phyloP scores from a whole-genome alignment of 441 rosid species.

The Erodium texanum region DNA sequence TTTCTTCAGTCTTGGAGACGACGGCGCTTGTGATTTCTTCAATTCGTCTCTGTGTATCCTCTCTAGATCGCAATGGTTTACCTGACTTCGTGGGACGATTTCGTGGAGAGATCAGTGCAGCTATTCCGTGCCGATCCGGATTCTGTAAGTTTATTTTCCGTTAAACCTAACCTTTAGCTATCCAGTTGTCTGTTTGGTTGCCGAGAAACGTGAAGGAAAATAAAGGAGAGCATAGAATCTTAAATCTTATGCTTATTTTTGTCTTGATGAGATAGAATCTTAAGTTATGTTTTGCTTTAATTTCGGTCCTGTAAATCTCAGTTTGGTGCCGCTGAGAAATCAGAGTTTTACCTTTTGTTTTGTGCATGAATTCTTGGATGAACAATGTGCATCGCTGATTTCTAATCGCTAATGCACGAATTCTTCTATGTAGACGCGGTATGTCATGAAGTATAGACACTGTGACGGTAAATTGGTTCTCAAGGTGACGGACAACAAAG shows the following conservation, averaged over 20 bases:
- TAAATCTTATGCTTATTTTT: not conserved
- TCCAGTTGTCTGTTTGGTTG: conserved; percentile 17
- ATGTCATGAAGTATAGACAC: conserved; percentile 80
- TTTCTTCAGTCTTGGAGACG: not conserved
- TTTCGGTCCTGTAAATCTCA: not conserved
- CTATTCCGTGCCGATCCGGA: conserved; percentile 81
- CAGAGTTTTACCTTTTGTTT: not conserved
- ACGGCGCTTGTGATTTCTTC: not conserved
- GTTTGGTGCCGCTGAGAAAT: not conserved
- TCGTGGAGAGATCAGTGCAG: conserved; percentile 72
- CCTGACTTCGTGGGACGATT: conserved; percentile 81
- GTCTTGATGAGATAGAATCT: not conserved
- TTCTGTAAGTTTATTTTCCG: conserved; percentile 42
- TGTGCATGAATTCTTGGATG: not conserved
- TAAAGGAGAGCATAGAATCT: not conserved
- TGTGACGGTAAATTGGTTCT: conserved; percentile 91
- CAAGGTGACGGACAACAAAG: conserved; percentile 91
- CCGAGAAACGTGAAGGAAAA: not conserved
- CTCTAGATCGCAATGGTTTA: conserved; percentile 45
- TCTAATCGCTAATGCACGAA: conserved; percentile 3
- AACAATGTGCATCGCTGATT: not conserved
- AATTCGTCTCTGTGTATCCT: no score
- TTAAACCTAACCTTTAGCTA: not conserved
- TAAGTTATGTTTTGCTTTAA: not conserved
- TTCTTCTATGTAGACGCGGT: conserved; percentile 53